phyloP scores from a whole-genome alignment of 345 rosid genomes.

The Populus ilicifolia region DNA sequence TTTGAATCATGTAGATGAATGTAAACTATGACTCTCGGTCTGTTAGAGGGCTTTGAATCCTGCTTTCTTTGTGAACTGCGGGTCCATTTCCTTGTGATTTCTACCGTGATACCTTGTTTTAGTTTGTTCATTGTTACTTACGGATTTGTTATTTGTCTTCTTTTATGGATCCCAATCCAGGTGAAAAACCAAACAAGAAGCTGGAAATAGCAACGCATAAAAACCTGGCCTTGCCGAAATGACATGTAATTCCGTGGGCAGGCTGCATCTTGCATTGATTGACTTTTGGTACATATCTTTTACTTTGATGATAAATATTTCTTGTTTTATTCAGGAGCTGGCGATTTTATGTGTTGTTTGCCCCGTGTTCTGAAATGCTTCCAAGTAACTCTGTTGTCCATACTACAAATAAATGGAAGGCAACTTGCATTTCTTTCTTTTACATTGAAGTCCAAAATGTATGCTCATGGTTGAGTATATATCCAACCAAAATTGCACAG shows the following conservation, averaged over 20 bases:
- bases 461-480: too few relatives aligned
- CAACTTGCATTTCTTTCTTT: too few relatives aligned
- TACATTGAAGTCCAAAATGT: too few relatives aligned
- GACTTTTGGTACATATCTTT: neutral
- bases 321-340: neutral
- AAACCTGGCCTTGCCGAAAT: slow-evolving; percentile 30
- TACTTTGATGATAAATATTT: neutral
- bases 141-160: neutral
- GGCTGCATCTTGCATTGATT: neutral
- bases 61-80: neutral
- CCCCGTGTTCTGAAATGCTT: neutral
- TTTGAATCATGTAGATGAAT: neutral
- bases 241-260: slow-evolving; percentile 9
- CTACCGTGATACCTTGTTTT: neutral
- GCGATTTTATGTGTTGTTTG: neutral
- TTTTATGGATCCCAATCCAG: slow-evolving; percentile 24
- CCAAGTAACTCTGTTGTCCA: neutral
- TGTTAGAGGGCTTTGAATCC: neutral
- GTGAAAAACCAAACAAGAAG: slow-evolving; percentile 42
- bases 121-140: neutral
- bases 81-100: neutral
- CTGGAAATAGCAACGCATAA: slow-evolving; percentile 24
- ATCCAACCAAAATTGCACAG: neutral
- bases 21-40: neutral
- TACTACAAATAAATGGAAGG: too few relatives aligned